Evolutionary conservation across 192 early-diverging fungal species (phyloP).

Genomic region (Entomortierella beljakovae): DNA sequence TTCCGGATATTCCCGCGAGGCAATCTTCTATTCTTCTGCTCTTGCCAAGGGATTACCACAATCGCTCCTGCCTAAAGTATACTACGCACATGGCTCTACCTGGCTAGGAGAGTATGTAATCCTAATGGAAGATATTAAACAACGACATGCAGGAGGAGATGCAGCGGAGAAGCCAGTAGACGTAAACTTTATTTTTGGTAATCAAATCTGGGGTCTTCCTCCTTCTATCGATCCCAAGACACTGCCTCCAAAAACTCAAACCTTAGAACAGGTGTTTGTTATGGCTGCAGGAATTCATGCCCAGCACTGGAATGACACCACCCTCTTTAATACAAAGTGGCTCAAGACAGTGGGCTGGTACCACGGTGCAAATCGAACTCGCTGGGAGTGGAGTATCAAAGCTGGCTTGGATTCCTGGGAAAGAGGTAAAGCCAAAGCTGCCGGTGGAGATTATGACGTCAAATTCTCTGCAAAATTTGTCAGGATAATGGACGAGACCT

Average conservation of each 20-base stretch:
- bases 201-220: conserved; percentile 39
- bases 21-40: conserved; percentile 31
- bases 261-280: conserved; percentile 36
- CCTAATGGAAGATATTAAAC: conserved; percentile 42
- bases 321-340: conserved; percentile 12
- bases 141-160: conserved; percentile 8
- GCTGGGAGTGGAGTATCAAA: conserved; percentile 33
- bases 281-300: conserved; percentile 30
- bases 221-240: conserved; percentile 6
- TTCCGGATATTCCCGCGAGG: conserved; percentile 28
- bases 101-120: conserved; percentile 39
- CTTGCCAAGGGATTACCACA: conserved; percentile 24
- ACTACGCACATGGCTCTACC: conserved; percentile 23
- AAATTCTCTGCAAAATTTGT: conserved; percentile 38
- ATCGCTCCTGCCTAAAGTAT: conserved; percentile 24
- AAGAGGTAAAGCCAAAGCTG: conserved; percentile 14
- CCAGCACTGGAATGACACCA: conserved; percentile 39
- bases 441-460: conserved; percentile 14
- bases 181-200: conserved; percentile 45
- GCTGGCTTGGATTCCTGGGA: conserved; percentile 13
- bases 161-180: conserved; percentile 9
- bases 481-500: conserved; percentile 31
- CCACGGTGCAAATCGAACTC: conserved; percentile 3
- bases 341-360: conserved; percentile 33
- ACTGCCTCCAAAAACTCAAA: conserved; percentile 1